These are phyloP conservation scores for Sphaerobolus stellatus DNA, from an alignment of 1,284 basidiomycete genomes.

Conservation along the genomic window DNA sequence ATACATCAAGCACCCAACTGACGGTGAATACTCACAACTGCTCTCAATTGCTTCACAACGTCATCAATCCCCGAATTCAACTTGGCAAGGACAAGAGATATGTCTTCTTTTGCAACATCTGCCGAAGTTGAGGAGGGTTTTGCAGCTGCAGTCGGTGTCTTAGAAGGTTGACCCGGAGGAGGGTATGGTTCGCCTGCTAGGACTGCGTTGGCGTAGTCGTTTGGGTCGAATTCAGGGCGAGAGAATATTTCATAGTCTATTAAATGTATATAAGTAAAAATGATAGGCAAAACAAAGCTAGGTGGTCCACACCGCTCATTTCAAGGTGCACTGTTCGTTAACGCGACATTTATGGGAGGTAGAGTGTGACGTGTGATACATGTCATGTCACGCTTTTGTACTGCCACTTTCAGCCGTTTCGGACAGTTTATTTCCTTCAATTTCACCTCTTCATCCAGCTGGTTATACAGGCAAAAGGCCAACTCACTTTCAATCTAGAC, in stretches of 20 bases:
- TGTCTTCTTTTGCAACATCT: conserved; percentile 77
- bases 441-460: too few relatives aligned
- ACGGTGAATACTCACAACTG: conserved; percentile 55
- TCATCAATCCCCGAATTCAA: conserved; percentile 85
- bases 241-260: conserved; percentile 74
- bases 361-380: too few relatives aligned
- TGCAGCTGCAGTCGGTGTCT: conserved; percentile 25
- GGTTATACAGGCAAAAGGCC: too few relatives aligned
- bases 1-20: neutral
- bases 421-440: too few relatives aligned
- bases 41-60: conserved; percentile 82
- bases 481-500: too few relatives aligned
- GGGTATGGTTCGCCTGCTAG: conserved; percentile 78
- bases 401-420: too few relatives aligned
- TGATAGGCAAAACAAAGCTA: too few relatives aligned
- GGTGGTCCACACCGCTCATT: too few relatives aligned
- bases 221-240: conserved; percentile 71
- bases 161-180: conserved; percentile 29
- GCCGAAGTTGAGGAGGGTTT: conserved; percentile 28
- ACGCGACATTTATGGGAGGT: too few relatives aligned
- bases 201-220: conserved; percentile 86
- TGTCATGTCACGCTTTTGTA: too few relatives aligned
- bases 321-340: too few relatives aligned
- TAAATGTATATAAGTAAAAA: too few relatives aligned
- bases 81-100: conserved; percentile 82